Evolutionary conservation across 2,329 filamentous ascomycete genomes (phyloP), one percentile per base, ranked within the genome.

Genomic region (Metarhizium album): DNA sequence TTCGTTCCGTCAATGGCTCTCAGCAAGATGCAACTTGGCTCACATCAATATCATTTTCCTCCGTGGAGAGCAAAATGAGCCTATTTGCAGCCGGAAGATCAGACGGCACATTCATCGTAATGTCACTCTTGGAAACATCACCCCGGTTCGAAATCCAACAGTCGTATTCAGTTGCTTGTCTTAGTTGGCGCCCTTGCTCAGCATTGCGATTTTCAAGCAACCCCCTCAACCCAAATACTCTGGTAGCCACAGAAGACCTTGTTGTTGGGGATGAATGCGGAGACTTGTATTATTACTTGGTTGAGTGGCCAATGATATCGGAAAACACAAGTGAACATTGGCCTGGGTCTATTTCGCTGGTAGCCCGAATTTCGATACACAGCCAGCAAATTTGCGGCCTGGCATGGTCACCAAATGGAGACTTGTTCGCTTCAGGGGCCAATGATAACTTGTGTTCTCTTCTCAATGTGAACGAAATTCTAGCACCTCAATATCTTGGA

Each of bases 391-490:
- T 98, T 50, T 98, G 93, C 61, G 91, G 91, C 1, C 73, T 98
- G n/a, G 79, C 87, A 3, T 97, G 90, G 88, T 90, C 89, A 3
- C 72, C 74, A 3, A 81, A 87, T 59, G 89, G 89, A 3, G 74
- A 75, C 3, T 75, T 83, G 35, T 90, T 98, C 64, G 89, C 88
- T 14, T 90, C 87, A 4, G 90, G 93, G 6, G 89, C 87, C 23
- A 97, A 98, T 62, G 93, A 98, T 70, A 96, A 97, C 61, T 68
- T 82, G 3, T 94, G 91, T 62, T 86, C 83, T 58, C 74, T 97
- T 2, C 95, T 94, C 64, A 80, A 90, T 49, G 77, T 79, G 2
- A 74, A 77, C 46, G 75, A 79, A 40, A 70, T 91, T 18, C 62
- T 82, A 18, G 57, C 55, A 7, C 24, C 42, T 38, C 46, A 49